Percentiles rank a stretch among this genome's conserved stretches.
These are phyloP conservation scores for Phytopythium boreale DNA, from an alignment of 352 stramenopile species.

Conservation along the genomic window DNA sequence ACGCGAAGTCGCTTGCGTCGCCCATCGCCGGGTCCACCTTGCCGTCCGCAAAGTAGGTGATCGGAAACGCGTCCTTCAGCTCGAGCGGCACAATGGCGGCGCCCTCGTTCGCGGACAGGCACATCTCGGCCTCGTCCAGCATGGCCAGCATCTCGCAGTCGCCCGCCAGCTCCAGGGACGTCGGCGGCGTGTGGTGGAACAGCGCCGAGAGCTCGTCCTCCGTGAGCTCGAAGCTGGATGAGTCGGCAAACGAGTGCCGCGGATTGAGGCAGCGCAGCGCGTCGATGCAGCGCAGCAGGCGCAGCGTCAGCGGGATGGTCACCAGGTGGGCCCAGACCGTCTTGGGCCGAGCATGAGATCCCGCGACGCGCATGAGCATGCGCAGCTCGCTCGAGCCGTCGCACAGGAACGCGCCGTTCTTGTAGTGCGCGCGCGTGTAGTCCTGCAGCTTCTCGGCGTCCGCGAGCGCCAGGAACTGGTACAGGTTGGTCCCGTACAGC, in stretches of 20 bases:
- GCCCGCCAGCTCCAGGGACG: background rate
- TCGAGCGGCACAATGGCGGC: constrained; percentile 43
- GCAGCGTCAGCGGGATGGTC: constrained; percentile 62
- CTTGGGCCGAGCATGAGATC: constrained; percentile 9
- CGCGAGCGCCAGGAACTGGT: constrained; percentile 44
- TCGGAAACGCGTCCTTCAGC: constrained; percentile 33
- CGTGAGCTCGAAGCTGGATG: constrained; percentile 68
- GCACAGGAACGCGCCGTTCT: constrained; percentile 11
- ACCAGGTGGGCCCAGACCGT: constrained; percentile 55
- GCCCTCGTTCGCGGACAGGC: background rate
- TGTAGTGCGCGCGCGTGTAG: constrained; percentile 35
- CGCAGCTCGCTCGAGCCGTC: constrained; percentile 29
- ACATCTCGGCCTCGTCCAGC: constrained; percentile 1
- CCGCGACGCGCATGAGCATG: constrained; percentile 41
- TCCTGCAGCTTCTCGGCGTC: constrained; percentile 69
- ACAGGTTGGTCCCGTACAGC: constrained; percentile 64
- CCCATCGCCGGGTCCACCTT: constrained; percentile 11
- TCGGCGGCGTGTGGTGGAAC: constrained; percentile 18
- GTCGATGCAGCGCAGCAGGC: constrained; percentile 80
- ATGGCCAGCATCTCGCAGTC: constrained; percentile 1
- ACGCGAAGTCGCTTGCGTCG: constrained; percentile 28
- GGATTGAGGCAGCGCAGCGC: constrained; percentile 45
- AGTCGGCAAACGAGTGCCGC: constrained; percentile 58
- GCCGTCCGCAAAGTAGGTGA: constrained; percentile 8
- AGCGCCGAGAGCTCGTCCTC: constrained; percentile 56